Evolutionary conservation across 1,139 yeast genomes (phyloP).

Genomic region (Candida pseudoviswanathii): DNA sequence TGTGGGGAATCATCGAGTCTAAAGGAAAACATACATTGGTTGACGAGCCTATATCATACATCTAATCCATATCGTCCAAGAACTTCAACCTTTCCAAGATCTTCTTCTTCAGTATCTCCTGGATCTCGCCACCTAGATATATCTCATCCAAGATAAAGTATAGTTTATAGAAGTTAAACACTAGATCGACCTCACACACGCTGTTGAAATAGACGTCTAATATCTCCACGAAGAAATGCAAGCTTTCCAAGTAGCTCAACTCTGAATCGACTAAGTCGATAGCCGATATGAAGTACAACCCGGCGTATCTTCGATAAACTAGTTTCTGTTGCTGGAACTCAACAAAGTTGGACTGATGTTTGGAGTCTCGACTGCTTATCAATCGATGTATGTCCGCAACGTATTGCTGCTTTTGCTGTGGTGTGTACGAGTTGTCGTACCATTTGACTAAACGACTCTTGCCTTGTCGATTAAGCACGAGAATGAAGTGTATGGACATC

Average conservation of each 20-base stretch:
- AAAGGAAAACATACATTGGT: slow-evolving; percentile 18
- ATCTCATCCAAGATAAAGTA: slow-evolving; percentile 74
- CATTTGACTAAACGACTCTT: slow-evolving; percentile 84
- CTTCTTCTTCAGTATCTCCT: slow-evolving; percentile 65
- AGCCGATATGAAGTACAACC: slow-evolving; percentile 81
- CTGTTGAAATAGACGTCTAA: slow-evolving; percentile 81
- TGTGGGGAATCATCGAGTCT: slow-evolving; percentile 29
- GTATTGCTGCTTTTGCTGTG: slow-evolving; percentile 54
- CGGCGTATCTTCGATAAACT: slow-evolving; percentile 90
- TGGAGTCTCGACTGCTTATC: slow-evolving; percentile 81
- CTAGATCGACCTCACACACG: slow-evolving; percentile 94
- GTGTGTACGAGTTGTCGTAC: slow-evolving; percentile 48
- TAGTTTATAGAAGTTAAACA: slow-evolving; percentile 76
- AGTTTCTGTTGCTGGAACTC: slow-evolving; percentile 70
- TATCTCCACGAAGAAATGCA: slow-evolving; percentile 87
- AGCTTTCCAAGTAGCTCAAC: slow-evolving; percentile 76
- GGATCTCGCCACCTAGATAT: slow-evolving; percentile 77
- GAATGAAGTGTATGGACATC: slow-evolving; percentile 70
- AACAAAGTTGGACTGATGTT: slow-evolving; percentile 77
- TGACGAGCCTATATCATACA: slow-evolving; percentile 16
- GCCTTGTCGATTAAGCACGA: slow-evolving; percentile 92
- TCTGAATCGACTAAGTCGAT: slow-evolving; percentile 79
- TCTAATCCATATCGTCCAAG: slow-evolving; percentile 34
- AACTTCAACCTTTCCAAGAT: slow-evolving; percentile 55
- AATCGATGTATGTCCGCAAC: slow-evolving; percentile 77